Conservation (phyloP, 2,329 filamentous ascomycete species). For the Xylaria sp. region DNA sequence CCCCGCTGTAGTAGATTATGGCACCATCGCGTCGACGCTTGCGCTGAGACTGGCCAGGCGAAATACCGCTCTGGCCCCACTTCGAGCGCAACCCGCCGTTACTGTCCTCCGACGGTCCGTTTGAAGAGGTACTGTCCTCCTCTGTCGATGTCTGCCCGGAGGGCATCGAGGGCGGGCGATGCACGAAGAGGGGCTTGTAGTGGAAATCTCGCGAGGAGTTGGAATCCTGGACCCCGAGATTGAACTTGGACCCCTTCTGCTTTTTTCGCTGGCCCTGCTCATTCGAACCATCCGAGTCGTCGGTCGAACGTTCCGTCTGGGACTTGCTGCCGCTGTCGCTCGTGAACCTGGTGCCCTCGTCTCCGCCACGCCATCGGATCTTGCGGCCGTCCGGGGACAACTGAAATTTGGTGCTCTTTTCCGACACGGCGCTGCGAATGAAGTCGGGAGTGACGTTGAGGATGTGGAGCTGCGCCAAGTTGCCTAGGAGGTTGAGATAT, state of each 20-base stretch:
- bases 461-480: conserved; percentile 86
- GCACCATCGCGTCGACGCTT: conserved; percentile 74
- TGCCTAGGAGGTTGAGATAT: conserved; percentile 82
- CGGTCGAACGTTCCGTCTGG: conserved; percentile 60
- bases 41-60: conserved; percentile 56
- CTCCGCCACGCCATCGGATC: conserved; percentile 80
- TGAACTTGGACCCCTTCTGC: conserved; percentile 56
- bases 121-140: conserved; percentile 63
- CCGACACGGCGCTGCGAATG: conserved; percentile 75
- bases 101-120: conserved; percentile 60
- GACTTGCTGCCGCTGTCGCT: conserved; percentile 68
- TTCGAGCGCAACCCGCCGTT: conserved; percentile 59
- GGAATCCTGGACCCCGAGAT: conserved; percentile 50
- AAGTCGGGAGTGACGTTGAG: conserved; percentile 84
- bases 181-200: conserved; percentile 72
- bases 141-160: conserved; percentile 58
- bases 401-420: conserved; percentile 80
- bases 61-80: conserved; percentile 56
- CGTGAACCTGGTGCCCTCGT: conserved; percentile 71
- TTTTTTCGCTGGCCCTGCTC: conserved; percentile 59
- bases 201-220: conserved; percentile 64
- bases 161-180: conserved; percentile 56
- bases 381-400: conserved; percentile 81
- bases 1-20: conserved; percentile 85
- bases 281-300: conserved; percentile 59